phyloP scores from a whole-genome alignment of 495 filamentous ascomycete genomes.

The Chaetomidium leptoderma region DNA sequence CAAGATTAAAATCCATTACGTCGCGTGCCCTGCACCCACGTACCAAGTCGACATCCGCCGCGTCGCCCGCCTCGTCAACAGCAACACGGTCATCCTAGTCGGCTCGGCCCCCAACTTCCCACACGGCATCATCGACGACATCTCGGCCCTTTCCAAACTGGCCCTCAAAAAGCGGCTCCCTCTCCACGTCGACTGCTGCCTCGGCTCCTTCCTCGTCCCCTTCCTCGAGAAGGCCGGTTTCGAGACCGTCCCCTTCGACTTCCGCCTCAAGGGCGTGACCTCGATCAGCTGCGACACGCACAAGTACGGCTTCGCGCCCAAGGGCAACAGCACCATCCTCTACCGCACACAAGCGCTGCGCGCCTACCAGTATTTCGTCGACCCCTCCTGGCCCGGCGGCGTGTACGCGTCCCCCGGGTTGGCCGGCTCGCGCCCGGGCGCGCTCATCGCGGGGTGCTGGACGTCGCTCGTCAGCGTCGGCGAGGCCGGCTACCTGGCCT shows the following conservation, averaged over 20 bases:
- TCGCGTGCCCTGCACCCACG: conserved; percentile 75
- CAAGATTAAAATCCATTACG: conserved; percentile 88
- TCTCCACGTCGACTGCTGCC: conserved; percentile 94
- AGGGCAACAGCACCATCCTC: conserved; percentile 87
- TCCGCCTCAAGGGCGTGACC: conserved; percentile 88
- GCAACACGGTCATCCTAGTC: conserved; percentile 93
- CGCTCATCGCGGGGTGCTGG: conserved; percentile 93
- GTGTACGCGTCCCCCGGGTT: conserved; percentile 91
- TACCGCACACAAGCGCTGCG: conserved; percentile 78
- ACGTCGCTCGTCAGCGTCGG: conserved; percentile 81
- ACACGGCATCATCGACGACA: conserved; percentile 96
- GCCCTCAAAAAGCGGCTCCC: conserved; percentile 74
- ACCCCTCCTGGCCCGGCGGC: conserved; percentile 89
- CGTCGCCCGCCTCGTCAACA: conserved; percentile 83
- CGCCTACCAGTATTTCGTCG: conserved; percentile 91
- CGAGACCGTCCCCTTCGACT: conserved; percentile 82
- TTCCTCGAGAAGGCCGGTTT: conserved; percentile 90
- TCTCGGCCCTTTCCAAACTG: conserved; percentile 75
- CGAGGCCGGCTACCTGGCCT: conserved; percentile 80
- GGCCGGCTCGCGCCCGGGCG: conserved; percentile 86
- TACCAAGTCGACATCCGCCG: conserved; percentile 77
- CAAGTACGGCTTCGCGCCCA: conserved; percentile 98
- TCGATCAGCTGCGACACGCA: conserved; percentile 95
- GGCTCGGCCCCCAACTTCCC: conserved; percentile 97
- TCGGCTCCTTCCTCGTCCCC: conserved; percentile 90